These are phyloP conservation scores for Ceriops zippeliana DNA, from an alignment of 345 rosid genomes.

Conservation along the genomic window DNA sequence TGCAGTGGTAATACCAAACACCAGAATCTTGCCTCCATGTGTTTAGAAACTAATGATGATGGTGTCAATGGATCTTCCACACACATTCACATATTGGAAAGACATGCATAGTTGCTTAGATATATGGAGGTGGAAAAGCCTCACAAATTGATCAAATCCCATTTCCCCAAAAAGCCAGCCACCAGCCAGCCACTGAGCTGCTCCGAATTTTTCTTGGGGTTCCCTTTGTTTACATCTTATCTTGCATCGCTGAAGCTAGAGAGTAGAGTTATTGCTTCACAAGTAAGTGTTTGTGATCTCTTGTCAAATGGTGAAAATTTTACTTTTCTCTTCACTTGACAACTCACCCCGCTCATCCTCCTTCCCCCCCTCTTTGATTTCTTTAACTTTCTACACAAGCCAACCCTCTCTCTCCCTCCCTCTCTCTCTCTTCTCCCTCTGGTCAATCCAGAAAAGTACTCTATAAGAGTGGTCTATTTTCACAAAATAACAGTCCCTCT, in stretches of 20 bases:
- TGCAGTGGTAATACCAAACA: constrained; percentile 39
- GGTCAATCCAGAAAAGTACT: constrained; percentile 5
- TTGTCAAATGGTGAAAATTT: constrained; percentile 9
- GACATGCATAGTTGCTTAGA: constrained; percentile 14
- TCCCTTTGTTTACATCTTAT: constrained; percentile 10
- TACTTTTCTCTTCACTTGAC: constrained; percentile 20
- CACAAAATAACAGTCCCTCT: constrained; percentile 11
- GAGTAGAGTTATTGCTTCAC: constrained; percentile 22
- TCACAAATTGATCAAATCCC: constrained; percentile 16
- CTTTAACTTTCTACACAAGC: constrained; percentile 23
- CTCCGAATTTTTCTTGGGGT: constrained; percentile 26
- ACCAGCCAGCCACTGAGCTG: constrained; percentile 2
- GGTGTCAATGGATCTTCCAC: not conserved
- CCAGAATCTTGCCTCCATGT: constrained; percentile 34
- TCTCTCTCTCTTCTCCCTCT: not conserved
- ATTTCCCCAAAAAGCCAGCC: constrained; percentile 25
- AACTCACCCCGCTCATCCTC: constrained; percentile 16
- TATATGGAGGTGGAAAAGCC: constrained; percentile 11
- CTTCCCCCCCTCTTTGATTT: constrained; percentile 2
- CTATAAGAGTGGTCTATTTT: constrained; percentile 7
- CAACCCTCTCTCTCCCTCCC: not conserved
- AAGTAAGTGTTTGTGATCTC: constrained; percentile 30
- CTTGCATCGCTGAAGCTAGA: constrained; percentile 12
- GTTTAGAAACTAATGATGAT: constrained; percentile 27
- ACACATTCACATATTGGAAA: not conserved